A percentile compares a stretch with the other conserved stretches of the same genome.
Evolutionary conservation across 441 rosid species (phyloP).

Genomic region (Arabidopsis hybrid): DNA sequence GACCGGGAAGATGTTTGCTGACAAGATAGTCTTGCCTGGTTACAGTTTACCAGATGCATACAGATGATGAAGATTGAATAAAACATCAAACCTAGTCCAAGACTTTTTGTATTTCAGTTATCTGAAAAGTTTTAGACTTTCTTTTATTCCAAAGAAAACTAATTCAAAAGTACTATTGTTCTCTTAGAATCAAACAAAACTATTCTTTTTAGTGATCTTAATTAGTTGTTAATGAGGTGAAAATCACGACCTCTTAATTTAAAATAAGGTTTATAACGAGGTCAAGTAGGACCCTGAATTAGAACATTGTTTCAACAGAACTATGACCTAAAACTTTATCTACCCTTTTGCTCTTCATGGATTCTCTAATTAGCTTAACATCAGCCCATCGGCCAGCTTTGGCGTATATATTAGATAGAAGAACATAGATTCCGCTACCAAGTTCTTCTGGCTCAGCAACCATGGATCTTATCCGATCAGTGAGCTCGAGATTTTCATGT

Average conservation of each 20-base stretch:
- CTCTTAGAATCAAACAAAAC: neutral
- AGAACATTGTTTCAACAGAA: conserved; percentile 39
- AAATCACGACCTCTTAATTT: neutral
- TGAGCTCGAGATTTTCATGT: conserved; percentile 39
- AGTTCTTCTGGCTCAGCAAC: conserved; percentile 38
- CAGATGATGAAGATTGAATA: conserved; percentile 51
- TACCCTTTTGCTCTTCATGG: conserved; percentile 43
- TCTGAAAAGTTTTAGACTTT: too few species aligned
- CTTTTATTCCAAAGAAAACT: too few species aligned
- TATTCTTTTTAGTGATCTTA: neutral
- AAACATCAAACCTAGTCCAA: conserved; percentile 6
- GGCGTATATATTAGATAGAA: conserved; percentile 49
- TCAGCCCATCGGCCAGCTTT: conserved; percentile 49
- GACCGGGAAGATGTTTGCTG: conserved; percentile 92
- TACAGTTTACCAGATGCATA: conserved; percentile 84
- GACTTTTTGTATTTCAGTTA: conserved; percentile 3
- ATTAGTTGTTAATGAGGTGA: conserved; percentile 3
- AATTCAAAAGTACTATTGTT: too few species aligned
- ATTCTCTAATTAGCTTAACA: conserved; percentile 44
- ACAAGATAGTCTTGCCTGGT: conserved; percentile 84
- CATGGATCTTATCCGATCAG: conserved; percentile 38
- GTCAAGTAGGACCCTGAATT: neutral
- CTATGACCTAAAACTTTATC: conserved; percentile 42
- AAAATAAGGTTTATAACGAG: neutral
- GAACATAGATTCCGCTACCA: conserved; percentile 48